A percentile compares a stretch with the other conserved stretches of the same genome.
These are phyloP conservation scores for Filobasidium wieringae DNA, from an alignment of 768 basidiomycete species.

Conservation along the genomic window DNA sequence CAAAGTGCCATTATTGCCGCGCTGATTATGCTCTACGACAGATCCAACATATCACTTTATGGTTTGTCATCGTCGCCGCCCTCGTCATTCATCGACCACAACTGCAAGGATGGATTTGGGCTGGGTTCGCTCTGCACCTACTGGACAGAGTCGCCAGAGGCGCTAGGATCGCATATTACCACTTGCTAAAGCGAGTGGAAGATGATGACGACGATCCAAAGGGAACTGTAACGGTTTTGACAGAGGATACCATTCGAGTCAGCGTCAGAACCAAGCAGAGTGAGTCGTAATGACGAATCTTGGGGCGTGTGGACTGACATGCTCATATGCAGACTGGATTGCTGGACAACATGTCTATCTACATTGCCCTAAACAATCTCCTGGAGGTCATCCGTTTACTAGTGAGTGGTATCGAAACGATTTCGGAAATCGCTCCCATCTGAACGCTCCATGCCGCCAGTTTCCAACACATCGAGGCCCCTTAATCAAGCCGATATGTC, in stretches of 20 bases:
- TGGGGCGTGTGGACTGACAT: not conserved
- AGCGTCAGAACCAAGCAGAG: conserved; percentile 10
- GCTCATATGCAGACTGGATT: conserved; percentile 7
- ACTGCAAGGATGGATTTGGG: conserved; percentile 17
- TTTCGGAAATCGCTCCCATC: not conserved
- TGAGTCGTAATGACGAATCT: not conserved
- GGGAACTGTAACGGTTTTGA: conserved; percentile 1
- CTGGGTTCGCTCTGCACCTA: conserved; percentile 11
- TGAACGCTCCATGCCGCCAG: not conserved
- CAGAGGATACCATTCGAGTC: conserved; percentile 10
- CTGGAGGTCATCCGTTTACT: conserved; percentile 14
- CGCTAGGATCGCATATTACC: conserved; percentile 10
- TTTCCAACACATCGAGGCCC: conserved; percentile 13
- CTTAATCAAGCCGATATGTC: conserved; percentile 9
- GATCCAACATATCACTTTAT: conserved; percentile 11
- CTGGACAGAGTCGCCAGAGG: conserved; percentile 8
- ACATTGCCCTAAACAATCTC: conserved; percentile 11
- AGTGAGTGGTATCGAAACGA: not conserved
- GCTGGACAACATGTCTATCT: conserved; percentile 12
- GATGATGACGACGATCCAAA: conserved; percentile 5
- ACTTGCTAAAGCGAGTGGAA: not conserved
- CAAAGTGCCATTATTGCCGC: not conserved
- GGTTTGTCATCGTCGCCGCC: conserved; percentile 13
- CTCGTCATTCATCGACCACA: conserved; percentile 16
- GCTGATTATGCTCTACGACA: not conserved